These are phyloP conservation scores for Syzygium aromaticum DNA, from an alignment of 345 rosid species.

Conservation along the genomic window DNA sequence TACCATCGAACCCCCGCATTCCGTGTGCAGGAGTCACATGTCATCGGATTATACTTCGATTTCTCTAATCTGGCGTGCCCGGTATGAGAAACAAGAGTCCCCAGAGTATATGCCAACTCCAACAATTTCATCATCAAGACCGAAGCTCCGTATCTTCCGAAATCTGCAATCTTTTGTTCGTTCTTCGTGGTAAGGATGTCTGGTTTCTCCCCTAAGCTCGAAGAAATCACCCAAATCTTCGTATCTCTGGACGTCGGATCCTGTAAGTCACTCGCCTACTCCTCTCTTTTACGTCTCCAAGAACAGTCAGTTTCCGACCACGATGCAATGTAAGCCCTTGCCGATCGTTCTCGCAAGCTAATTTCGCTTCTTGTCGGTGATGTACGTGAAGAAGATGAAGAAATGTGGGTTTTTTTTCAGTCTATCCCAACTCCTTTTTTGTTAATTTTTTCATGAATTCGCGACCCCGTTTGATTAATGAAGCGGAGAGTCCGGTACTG, in stretches of 20 bases:
- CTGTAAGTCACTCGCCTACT: slow-evolving; percentile 29
- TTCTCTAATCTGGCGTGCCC: no score
- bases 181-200: not conserved
- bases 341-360: slow-evolving; percentile 10
- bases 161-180: not conserved
- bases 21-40: no score
- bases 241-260: slow-evolving; percentile 17
- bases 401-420: slow-evolving; percentile 19
- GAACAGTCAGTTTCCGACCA: slow-evolving; percentile 18
- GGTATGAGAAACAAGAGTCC: no score
- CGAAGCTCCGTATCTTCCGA: not conserved
- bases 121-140: not conserved
- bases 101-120: no score
- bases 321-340: slow-evolving; percentile 19
- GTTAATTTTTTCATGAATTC: not conserved
- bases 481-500: not conserved
- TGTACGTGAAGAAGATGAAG: slow-evolving; percentile 27
- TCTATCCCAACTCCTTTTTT: not conserved
- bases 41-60: no score
- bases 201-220: slow-evolving; percentile 9
- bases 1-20: no score
- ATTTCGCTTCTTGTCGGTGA: slow-evolving; percentile 14
- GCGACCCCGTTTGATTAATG: not conserved
- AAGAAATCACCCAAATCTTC: slow-evolving; percentile 21
- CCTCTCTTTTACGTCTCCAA: slow-evolving; percentile 26